Conservation (phyloP, 345 rosid species). For the Populus deltoides region DNA sequence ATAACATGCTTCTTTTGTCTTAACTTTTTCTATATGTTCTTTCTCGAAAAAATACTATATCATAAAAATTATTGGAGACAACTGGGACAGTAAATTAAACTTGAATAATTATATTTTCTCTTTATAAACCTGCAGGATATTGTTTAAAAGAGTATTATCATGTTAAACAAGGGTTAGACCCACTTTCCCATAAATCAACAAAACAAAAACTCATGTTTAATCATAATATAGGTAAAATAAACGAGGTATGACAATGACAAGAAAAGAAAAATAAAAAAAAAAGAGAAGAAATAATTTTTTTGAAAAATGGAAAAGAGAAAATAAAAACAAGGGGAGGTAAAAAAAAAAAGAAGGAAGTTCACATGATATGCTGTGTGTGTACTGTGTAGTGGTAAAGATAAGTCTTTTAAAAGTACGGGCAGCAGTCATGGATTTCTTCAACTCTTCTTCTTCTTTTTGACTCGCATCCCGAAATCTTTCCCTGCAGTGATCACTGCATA, state of each 20-base stretch:
- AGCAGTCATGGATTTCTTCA: slow-evolving; percentile 2
- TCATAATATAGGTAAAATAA: too few species aligned
- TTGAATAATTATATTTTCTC: too few species aligned
- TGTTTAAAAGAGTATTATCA: too few species aligned
- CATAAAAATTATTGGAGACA: too few species aligned
- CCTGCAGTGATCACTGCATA: neutral
- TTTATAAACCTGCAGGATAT: too few species aligned
- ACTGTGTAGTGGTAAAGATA: neutral
- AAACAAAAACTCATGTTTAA: too few species aligned
- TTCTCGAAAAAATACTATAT: too few species aligned
- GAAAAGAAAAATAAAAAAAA: neutral
- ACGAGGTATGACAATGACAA: too few species aligned
- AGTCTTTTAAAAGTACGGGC: neutral
- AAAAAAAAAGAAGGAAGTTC: neutral
- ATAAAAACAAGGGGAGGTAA: neutral
- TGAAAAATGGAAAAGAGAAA: neutral
- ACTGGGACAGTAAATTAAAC: too few species aligned
- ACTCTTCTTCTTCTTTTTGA: neutral
- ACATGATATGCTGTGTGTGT: neutral
- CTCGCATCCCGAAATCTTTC: neutral
- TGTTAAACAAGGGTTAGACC: neutral
- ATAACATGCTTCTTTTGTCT: too few species aligned
- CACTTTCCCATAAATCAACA: neutral
- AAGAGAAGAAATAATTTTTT: neutral
- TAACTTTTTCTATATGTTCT: too few species aligned